Evolutionary conservation across 352 stramenopile species (phyloP).

Genomic region (Globisporangium rhizosaccharum): DNA sequence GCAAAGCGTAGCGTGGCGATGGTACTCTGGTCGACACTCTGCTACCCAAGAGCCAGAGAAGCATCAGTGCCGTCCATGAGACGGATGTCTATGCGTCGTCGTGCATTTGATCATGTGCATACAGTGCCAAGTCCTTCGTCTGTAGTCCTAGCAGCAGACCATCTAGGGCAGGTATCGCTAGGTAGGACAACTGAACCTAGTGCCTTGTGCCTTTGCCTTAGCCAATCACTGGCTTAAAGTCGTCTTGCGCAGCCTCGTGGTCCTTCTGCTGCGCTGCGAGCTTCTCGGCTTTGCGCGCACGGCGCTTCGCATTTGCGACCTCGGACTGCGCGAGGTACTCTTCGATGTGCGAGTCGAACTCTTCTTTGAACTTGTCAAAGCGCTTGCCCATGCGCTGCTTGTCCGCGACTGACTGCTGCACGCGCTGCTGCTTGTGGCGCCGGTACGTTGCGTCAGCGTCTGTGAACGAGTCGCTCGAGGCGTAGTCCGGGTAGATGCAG

Average conservation of each 20-base stretch:
- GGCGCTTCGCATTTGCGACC: constrained; percentile 12
- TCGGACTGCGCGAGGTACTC: constrained; percentile 42
- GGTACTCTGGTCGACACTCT: too few species aligned
- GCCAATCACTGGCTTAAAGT: constrained; percentile 12
- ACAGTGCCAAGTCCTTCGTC: too few species aligned
- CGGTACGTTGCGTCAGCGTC: constrained; percentile 1
- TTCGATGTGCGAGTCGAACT: constrained; percentile 60
- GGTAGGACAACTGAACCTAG: not conserved
- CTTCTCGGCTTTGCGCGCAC: constrained; percentile 11
- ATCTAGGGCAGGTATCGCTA: too few species aligned
- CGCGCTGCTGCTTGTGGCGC: constrained; percentile 11
- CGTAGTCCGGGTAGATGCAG: constrained; percentile 35
- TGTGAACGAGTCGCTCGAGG: constrained; percentile 20
- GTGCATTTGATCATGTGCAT: too few species aligned
- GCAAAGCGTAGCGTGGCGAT: constrained; percentile 11
- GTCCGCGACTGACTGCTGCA: constrained; percentile 16
- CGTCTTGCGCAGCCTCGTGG: not conserved
- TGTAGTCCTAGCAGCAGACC: too few species aligned
- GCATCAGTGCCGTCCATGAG: too few species aligned
- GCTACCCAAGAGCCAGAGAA: too few species aligned
- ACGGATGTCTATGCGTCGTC: too few species aligned
- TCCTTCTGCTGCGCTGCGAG: constrained; percentile 5
- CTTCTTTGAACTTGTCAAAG: constrained; percentile 43
- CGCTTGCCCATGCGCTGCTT: constrained; percentile 34
- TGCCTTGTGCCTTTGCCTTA: not conserved